These are phyloP conservation scores for Chaetoceros muelleri DNA, from an alignment of 108 stramenopile genomes.

Conservation along the genomic window DNA sequence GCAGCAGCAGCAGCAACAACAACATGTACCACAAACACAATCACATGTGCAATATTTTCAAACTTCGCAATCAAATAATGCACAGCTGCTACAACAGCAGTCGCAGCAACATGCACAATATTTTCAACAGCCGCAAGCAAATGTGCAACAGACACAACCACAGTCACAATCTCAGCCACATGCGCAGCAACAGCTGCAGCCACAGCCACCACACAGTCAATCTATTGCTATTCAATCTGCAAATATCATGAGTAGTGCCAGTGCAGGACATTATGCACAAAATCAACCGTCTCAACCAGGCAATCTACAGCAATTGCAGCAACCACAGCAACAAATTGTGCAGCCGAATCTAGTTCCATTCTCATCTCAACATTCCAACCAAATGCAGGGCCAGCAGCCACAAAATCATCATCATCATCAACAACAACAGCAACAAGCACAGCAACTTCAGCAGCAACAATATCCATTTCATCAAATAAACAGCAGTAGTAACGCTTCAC, in stretches of 20 bases:
- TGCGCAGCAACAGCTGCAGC: not conserved
- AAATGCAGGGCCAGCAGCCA: constrained; percentile 4
- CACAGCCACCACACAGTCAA: not conserved
- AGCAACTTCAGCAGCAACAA: not conserved
- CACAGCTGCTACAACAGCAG: not conserved
- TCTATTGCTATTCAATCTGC: not conserved
- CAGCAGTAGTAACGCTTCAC: too few species aligned
- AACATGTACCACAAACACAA: not conserved
- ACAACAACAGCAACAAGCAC: constrained; percentile 5
- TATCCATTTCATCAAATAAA: too few species aligned
- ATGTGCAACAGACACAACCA: not conserved
- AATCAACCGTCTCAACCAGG: not conserved
- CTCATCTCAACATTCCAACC: too few species aligned
- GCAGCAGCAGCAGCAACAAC: constrained; percentile 4
- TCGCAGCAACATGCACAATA: constrained; percentile 1
- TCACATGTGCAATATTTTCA: not conserved
- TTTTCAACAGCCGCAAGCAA: not conserved
- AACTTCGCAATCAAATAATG: not conserved
- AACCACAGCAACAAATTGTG: too few species aligned
- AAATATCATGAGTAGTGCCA: not conserved
- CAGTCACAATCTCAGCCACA: not conserved
- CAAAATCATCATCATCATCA: constrained; percentile 3
- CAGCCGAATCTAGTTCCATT: too few species aligned
- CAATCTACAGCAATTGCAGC: not conserved
- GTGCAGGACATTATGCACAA: not conserved